Evolutionary conservation across 495 filamentous ascomycete species (phyloP).

Genomic region (Hypoxylon crocopeplum): DNA sequence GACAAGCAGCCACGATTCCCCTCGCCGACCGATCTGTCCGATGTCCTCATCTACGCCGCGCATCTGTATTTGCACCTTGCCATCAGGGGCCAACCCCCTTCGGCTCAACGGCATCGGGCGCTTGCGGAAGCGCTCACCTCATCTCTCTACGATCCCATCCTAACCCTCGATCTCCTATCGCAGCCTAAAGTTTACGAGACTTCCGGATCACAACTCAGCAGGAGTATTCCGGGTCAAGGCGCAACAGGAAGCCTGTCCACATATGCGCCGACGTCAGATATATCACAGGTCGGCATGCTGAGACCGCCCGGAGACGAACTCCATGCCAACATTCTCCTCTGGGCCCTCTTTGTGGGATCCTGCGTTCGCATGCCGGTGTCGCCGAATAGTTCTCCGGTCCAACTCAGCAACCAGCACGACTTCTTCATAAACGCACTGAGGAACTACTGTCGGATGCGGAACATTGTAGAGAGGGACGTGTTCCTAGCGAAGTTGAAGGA

Average conservation of each 20-base stretch:
- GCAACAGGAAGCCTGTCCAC: slow-evolving; percentile 37
- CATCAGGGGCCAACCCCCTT: slow-evolving; percentile 39
- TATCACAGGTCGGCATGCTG: slow-evolving; percentile 4
- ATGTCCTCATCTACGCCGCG: slow-evolving; percentile 35
- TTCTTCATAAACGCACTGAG: slow-evolving; percentile 39
- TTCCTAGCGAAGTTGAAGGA: slow-evolving; percentile 31
- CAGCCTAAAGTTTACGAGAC: slow-evolving; percentile 24
- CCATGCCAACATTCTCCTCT: slow-evolving; percentile 38
- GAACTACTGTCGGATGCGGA: slow-evolving; percentile 39
- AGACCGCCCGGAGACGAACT: slow-evolving; percentile 40
- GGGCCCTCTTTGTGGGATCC: slow-evolving; percentile 39
- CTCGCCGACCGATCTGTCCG: slow-evolving; percentile 36
- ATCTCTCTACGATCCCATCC: slow-evolving; percentile 30
- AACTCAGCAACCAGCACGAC: slow-evolving; percentile 29
- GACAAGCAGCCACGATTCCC: slow-evolving; percentile 6
- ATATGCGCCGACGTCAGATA: slow-evolving; percentile 30
- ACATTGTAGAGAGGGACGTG: slow-evolving; percentile 27
- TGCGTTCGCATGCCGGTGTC: slow-evolving; percentile 32
- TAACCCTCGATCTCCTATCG: slow-evolving; percentile 34
- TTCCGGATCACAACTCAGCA: slow-evolving; percentile 16
- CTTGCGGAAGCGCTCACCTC: slow-evolving; percentile 37
- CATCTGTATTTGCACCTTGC: slow-evolving; percentile 41
- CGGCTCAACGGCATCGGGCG: slow-evolving; percentile 35
- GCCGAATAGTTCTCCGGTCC: slow-evolving; percentile 4
- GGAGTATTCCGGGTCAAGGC: slow-evolving; percentile 6